Base-by-base conservation (phyloP, 1,139 yeast species). In the Candida gigantensis region DNA sequence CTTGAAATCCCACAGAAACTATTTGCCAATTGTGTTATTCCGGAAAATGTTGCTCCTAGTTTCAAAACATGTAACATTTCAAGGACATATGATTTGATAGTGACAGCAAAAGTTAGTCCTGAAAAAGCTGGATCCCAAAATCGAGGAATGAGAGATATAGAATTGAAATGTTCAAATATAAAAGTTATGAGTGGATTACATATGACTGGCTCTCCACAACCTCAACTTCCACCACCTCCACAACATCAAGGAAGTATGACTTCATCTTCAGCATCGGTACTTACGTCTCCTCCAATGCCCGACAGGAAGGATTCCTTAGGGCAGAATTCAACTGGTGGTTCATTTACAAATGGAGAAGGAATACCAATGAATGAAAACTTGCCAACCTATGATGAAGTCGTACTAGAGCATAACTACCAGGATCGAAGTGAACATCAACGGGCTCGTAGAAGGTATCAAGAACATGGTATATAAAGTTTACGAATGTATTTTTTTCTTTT, bases 21-120 rank as follows among this genome's bases (percentile, higher is more conserved):
- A 37, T 72, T 58, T 37, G 51, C 57, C 24, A 68, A 68, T 41
- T 70, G 75, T 23, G 52, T 65, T 1, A 50, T 80, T 10, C 84
- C 86, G 0, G 72, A 66, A 32, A 55, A 65, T 37, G 56, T 78
- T 6, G 58, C 79, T 1, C 85, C 86, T 2, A 62, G 76, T 5
- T 81, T 81, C 54, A 60, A 56, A 25, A 75, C 81, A 3, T 81
- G 87, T 53, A 80, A 79, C 51, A 69, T 81, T 11, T 52, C 67
- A 4, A 60, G 85, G 32, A 51, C 49, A n/a, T 80, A 81, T 49
- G 53, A 57, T 9, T 44, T 80, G 28, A 55, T 56, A 13, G 58
- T 80, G 2, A 54, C 55, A 3, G 79, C 68, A 2, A 79, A 75
- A 3, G 64, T 81, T 40, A 58, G 77, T 3, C 57, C 58, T 39